phyloP scores from a whole-genome alignment of 805 yeast species.

The Kodamaea leandrae region DNA sequence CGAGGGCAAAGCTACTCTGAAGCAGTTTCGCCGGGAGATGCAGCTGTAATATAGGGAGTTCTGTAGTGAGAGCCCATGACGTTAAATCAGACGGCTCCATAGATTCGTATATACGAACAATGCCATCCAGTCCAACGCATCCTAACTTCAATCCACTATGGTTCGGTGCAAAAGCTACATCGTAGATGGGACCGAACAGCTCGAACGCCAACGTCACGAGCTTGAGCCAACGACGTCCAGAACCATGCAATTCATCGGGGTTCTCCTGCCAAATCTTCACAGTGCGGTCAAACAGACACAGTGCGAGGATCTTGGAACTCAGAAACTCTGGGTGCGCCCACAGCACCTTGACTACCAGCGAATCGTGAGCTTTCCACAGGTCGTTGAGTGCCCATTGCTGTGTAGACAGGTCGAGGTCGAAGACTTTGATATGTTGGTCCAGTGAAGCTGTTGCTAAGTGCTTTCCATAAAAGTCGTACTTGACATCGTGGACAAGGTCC shows the following conservation, averaged over 20 bases:
- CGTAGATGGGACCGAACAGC: slow-evolving; percentile 84
- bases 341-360: slow-evolving; percentile 72
- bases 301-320: slow-evolving; percentile 74
- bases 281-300: slow-evolving; percentile 87
- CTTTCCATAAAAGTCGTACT: slow-evolving; percentile 90
- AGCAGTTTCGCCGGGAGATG: slow-evolving; percentile 73
- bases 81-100: slow-evolving; percentile 85
- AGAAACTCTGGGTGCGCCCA: slow-evolving; percentile 94
- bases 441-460: slow-evolving; percentile 93
- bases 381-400: slow-evolving; percentile 83
- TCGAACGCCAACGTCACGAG: slow-evolving; percentile 74
- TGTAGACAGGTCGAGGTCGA: slow-evolving; percentile 64
- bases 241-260: slow-evolving; percentile 67
- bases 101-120: slow-evolving; percentile 80
- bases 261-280: slow-evolving; percentile 90
- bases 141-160: slow-evolving; percentile 81
- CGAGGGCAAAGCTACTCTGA: slow-evolving; percentile 80
- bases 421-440: slow-evolving; percentile 90
- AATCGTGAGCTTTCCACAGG: slow-evolving; percentile 94
- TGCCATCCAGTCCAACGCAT: slow-evolving; percentile 87
- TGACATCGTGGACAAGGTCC: slow-evolving; percentile 85
- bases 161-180: slow-evolving; percentile 84
- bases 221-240: slow-evolving; percentile 82
- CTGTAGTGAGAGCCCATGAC: slow-evolving; percentile 76
- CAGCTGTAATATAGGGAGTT: slow-evolving; percentile 59